phyloP scores from a whole-genome alignment of 306 rosid species.

The Quercus gilva region DNA sequence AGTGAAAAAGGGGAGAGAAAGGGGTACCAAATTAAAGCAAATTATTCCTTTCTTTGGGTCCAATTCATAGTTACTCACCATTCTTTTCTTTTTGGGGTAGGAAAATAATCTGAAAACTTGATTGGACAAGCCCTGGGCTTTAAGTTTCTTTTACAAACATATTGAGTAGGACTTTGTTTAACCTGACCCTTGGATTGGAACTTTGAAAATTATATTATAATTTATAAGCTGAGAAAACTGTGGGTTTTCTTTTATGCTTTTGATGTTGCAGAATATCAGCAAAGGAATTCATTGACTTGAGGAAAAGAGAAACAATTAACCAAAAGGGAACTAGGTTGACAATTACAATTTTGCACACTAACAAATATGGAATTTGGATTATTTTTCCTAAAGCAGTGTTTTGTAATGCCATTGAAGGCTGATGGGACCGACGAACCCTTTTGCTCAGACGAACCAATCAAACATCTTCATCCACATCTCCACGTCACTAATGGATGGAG shows the following conservation, averaged over 20 bases:
- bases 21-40: background rate
- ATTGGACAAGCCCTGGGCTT: background rate
- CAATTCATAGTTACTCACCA: background rate
- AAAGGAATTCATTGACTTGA: background rate
- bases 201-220: too few relatives aligned
- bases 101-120: background rate
- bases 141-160: background rate
- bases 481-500: too few relatives aligned
- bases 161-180: background rate
- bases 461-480: too few relatives aligned
- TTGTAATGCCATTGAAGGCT: background rate
- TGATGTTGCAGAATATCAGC: background rate
- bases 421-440: too few relatives aligned
- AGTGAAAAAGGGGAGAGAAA: background rate
- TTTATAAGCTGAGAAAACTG: too few relatives aligned
- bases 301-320: background rate
- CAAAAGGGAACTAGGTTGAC: background rate
- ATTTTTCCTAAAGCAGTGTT: background rate
- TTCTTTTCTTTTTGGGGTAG: background rate
- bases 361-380: background rate
- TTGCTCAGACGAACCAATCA: too few relatives aligned
- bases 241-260: background rate
- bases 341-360: background rate
- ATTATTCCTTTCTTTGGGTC: constrained; percentile 20
- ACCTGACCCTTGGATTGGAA: too few relatives aligned